Base-by-base conservation (phyloP, 2,329 filamentous ascomycete species). In the Penicillium sp. region DNA sequence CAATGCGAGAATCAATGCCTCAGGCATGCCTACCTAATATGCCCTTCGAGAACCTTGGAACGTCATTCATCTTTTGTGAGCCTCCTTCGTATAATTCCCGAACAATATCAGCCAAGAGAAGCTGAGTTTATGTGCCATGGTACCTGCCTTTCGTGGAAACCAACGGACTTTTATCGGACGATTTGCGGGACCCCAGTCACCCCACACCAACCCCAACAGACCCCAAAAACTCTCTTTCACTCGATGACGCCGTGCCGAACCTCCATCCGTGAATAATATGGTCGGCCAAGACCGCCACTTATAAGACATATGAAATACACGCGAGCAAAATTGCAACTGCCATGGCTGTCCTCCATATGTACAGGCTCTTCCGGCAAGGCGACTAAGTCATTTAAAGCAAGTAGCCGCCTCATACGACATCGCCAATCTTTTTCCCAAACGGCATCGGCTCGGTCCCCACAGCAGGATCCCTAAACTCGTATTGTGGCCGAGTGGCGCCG, bases 231-330 rank as follows among this genome's bases (percentile, higher is more conserved):
- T 59, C 39, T 53, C 27, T 46, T 24, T n/a, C 24, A 60, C 47
- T 61, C 58, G 42, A 65, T 65, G 63, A 65, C 63, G 52, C 49
- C 49, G 52, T 54, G 11, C 56, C 52, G 37, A 42, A 37, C n/a
- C 16, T 50, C 48, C 48, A 21, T 39, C 21, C 13, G 33, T 35
- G 19, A 19, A 22, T 22, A 2, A 24, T 5, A 13, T 14, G 33
- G 19, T 22, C 31, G 5, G 10, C 31, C 29, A 35, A 37, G 27
- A 31, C 19, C 19, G 9, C 22, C 13, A 24, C 27, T 6, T n/a
- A n/a, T 16, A 13, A 37, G 13, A 37, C 4, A 5, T n/a, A 24
- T 26, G 5, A 21, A 31, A 31, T 26, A 26, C 21, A 19, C 10
- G 21, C 21, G 47, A 21, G 26, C 29, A 48, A 33, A 19, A n/a